Percentiles rank a stretch among this genome's conserved stretches.
Conservation (phyloP, 192 early-diverging fungal species). For the Dissophora ornata region DNA sequence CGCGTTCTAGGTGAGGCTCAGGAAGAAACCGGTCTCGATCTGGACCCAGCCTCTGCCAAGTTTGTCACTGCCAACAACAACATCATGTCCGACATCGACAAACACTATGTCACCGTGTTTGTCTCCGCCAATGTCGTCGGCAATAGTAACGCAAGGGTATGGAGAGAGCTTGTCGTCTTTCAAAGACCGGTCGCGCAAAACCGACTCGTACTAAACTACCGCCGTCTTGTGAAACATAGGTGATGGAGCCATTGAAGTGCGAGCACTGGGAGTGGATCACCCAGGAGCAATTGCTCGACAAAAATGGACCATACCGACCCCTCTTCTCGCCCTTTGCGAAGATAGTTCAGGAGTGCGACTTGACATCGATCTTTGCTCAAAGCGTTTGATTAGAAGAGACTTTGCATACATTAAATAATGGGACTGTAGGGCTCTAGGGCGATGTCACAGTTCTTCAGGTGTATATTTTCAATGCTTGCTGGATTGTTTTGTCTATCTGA, state of each 20-base stretch:
- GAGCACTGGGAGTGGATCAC: slow-evolving; percentile 45
- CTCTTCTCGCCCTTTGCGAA: slow-evolving; percentile 41
- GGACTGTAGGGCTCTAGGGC: no score
- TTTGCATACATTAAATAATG: no score
- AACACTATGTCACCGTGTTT: slow-evolving; percentile 71
- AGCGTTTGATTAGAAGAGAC: no score
- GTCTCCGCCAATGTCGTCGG: slow-evolving; percentile 48
- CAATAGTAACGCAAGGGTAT: slow-evolving; percentile 15
- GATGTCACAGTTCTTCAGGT: no score
- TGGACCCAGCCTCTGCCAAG: slow-evolving; percentile 42
- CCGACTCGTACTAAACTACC: no score
- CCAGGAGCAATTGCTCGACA: slow-evolving; percentile 21
- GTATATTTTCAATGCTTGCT: no score
- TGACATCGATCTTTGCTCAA: slow-evolving; percentile 18
- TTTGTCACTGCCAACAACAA: slow-evolving; percentile 66
- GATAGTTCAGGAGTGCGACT: slow-evolving; percentile 28
- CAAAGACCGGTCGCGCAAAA: no score
- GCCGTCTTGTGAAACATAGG: neutral
- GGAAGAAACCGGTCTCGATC: slow-evolving; percentile 57
- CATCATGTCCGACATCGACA: slow-evolving; percentile 56
- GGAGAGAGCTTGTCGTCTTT: no score
- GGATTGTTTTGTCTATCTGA: no score
- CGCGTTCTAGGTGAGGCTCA: slow-evolving; percentile 48
- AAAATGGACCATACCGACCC: slow-evolving; percentile 43
- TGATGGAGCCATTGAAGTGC: slow-evolving; percentile 50